Evolutionary conservation across 495 filamentous ascomycete species (phyloP).

Genomic region (Penicillium coprophilum): DNA sequence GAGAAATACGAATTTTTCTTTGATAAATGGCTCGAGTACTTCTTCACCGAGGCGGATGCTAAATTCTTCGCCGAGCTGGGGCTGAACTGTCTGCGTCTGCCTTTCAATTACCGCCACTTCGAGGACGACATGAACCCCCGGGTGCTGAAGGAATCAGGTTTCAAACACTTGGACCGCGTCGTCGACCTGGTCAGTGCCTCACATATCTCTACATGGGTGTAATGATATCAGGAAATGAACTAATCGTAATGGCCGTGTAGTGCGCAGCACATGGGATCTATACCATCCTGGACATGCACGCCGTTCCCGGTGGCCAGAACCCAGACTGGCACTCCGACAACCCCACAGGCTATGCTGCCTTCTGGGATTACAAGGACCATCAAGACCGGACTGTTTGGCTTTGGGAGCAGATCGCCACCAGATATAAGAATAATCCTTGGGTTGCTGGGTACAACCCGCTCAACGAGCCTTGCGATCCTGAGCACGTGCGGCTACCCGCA

Average conservation of each 20-base stretch:
- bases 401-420: conserved; percentile 59
- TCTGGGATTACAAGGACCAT: conserved; percentile 64
- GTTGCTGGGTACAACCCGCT: conserved; percentile 67
- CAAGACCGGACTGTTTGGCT: conserved; percentile 61
- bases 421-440: conserved; percentile 55
- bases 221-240: not conserved
- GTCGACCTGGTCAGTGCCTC: conserved; percentile 41
- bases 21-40: conserved; percentile 58
- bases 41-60: conserved; percentile 62
- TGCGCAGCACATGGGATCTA: conserved; percentile 59
- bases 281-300: conserved; percentile 63
- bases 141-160: conserved; percentile 56
- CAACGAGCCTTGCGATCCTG: conserved; percentile 63
- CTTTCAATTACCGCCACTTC: conserved; percentile 66
- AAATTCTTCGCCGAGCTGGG: conserved; percentile 58
- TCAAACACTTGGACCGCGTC: conserved; percentile 60
- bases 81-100: conserved; percentile 62
- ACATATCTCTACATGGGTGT: not conserved
- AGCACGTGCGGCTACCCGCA: conserved; percentile 52
- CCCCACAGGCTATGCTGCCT: conserved; percentile 52
- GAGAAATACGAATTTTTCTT: conserved; percentile 51
- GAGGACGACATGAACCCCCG: conserved; percentile 63
- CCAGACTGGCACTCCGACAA: conserved; percentile 65
- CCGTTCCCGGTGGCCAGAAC: conserved; percentile 64
- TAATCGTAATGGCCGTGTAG: conserved; percentile 7